phyloP scores from a whole-genome alignment of 2,329 filamentous ascomycete genomes.

The Arthroderma sp. region DNA sequence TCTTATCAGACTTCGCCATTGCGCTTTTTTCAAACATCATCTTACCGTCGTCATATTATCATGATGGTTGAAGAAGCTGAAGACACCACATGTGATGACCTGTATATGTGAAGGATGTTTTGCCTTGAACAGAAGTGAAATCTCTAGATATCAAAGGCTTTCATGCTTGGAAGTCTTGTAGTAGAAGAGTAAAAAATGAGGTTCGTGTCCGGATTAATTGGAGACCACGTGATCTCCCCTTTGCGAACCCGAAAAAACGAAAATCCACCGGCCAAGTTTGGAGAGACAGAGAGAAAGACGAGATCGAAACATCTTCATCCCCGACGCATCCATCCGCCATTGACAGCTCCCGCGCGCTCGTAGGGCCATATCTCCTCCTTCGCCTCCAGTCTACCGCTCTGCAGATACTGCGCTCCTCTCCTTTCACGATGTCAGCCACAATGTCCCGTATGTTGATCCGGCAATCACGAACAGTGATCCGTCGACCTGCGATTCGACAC shows the following conservation, averaged over 20 bases:
- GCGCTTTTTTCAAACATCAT: neutral
- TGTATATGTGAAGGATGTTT: neutral
- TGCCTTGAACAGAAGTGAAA: too few relatives aligned
- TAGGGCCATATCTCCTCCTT: slow-evolving; percentile 20
- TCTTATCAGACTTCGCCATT: neutral
- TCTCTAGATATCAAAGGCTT: too few relatives aligned
- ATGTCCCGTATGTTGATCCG: slow-evolving; percentile 35
- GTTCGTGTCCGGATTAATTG: neutral
- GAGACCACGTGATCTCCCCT: neutral
- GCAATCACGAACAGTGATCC: slow-evolving; percentile 38
- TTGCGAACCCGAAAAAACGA: neutral
- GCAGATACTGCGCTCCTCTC: slow-evolving; percentile 6
- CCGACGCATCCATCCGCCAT: slow-evolving; percentile 21
- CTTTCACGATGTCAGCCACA: slow-evolving; percentile 33
- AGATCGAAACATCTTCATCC: neutral
- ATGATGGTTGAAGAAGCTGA: neutral
- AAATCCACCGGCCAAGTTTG: neutral
- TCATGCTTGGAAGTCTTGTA: too few relatives aligned
- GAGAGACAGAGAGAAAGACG: neutral
- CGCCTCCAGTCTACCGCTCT: slow-evolving; percentile 13
- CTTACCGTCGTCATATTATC: too few relatives aligned
- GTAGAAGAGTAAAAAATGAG: neutral
- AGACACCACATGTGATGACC: neutral
- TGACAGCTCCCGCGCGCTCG: slow-evolving; percentile 27
- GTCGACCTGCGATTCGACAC: slow-evolving; percentile 36